Evolutionary conservation across 2,329 filamentous ascomycete species (phyloP).

Genomic region (Clarireedia sp.): DNA sequence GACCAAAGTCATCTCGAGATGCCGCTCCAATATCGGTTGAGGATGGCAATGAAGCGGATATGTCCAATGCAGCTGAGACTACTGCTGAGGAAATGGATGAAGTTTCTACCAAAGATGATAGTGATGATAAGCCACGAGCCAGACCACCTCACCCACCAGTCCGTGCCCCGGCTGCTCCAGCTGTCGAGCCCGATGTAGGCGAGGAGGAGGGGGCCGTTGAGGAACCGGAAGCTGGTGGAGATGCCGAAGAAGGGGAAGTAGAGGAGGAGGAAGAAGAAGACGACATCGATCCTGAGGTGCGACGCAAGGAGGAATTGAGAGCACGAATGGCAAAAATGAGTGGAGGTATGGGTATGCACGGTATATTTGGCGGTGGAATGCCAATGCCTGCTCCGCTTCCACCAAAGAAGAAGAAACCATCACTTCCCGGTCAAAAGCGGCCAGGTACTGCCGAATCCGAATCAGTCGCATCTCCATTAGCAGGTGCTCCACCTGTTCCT

Average conservation of each 20-base stretch:
- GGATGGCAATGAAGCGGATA: constrained; percentile 57
- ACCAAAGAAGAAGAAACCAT: constrained; percentile 49
- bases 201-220: constrained; percentile 39
- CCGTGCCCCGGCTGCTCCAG: constrained; percentile 33
- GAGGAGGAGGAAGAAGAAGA: constrained; percentile 67
- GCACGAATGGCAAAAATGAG: constrained; percentile 99
- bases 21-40: constrained; percentile 33
- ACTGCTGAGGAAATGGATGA: constrained; percentile 53
- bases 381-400: constrained; percentile 46
- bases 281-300: constrained; percentile 79
- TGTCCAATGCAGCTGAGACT: constrained; percentile 56
- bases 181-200: constrained; percentile 34
- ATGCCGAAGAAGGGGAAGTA: constrained; percentile 53
- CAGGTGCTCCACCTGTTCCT: constrained; percentile 46
- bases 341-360: constrained; percentile 92
- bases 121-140: constrained; percentile 46
- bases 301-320: constrained; percentile 77
- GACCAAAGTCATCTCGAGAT: constrained; percentile 46
- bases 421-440: constrained; percentile 35
- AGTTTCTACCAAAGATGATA: constrained; percentile 59
- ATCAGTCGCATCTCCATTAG: constrained; percentile 36
- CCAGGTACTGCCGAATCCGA: constrained; percentile 34
- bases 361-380: constrained; percentile 76
- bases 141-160: constrained; percentile 29
- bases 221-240: constrained; percentile 33